Evolutionary conservation across 2,329 filamentous ascomycete genomes (phyloP), one percentile per base, ranked within the genome.

Genomic region (Epichloe aotearoae): DNA sequence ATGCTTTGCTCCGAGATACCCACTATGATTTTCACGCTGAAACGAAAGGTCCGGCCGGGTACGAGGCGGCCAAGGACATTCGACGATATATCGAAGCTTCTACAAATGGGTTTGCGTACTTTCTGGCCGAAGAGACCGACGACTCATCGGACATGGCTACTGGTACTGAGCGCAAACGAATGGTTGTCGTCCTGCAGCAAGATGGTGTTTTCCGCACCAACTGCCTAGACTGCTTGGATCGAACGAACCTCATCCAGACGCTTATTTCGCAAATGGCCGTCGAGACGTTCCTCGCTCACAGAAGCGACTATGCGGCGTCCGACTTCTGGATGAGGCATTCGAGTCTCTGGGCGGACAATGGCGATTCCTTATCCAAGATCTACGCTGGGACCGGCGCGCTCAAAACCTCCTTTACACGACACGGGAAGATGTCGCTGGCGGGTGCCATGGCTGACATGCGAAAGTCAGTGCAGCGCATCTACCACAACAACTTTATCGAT

Each of bases 11-110:
- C 33, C 79, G 79, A 55, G 78, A 84, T 53, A 95, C 91, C 1
- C 88, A 95, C 61, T 98, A 93, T 62, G 93, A 98, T 66, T 97
- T 98, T 53, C 90, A 97, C 62, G 91, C 90, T 3, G 89, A 97
- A 66, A 95, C 93, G 1, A 86, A 86, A 60, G 88, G 86, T 0
- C 84, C 87, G 1, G 78, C 79, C 51, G 91, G 91, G 3, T 97
- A 96, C 62, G 89, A 95, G 64, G 88, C 88, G 51, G 93, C 91
- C n/a, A 83, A 79, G 57, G 80, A 85, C 58, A 95, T 98, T 55
- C 82, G 83, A 44, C 76, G 80, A 46, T 83, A 87, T 58, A 87
- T 97, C 37, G 80, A 86, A 53, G 68, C 80, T 50, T 93, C 88
- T 23, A 84, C 88, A 6, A 83, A 95, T 55, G 82, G 83, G 0